phyloP scores from a whole-genome alignment of 2,329 filamentous ascomycete species.

The Xylaria digitata region DNA sequence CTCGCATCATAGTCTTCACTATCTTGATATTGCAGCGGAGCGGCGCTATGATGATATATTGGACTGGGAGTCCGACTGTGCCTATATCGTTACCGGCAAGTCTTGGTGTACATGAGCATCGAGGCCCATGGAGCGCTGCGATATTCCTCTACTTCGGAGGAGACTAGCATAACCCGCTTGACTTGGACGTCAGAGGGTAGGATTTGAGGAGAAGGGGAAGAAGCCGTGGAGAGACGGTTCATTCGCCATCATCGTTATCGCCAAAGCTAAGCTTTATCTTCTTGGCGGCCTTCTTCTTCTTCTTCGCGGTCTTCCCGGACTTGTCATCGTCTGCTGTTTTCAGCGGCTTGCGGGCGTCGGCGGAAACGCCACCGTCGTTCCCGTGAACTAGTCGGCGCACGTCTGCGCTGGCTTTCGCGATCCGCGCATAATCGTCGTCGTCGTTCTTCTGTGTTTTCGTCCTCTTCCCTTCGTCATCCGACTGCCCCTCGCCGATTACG shows the following conservation, averaged over 20 bases:
- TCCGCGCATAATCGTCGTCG: slow-evolving; percentile 24
- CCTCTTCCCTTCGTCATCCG: slow-evolving; percentile 38
- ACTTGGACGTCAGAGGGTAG: too few species aligned
- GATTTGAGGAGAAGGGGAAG: not conserved
- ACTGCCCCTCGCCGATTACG: slow-evolving; percentile 56
- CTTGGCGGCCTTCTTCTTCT: slow-evolving; percentile 70
- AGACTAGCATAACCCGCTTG: not conserved
- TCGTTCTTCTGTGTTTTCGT: slow-evolving; percentile 30
- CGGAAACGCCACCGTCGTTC: not conserved
- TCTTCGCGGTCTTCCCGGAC: slow-evolving; percentile 43
- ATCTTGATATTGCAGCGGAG: not conserved
- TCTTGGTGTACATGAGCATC: not conserved
- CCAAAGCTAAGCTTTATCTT: slow-evolving; percentile 77
- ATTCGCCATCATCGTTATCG: slow-evolving; percentile 65
- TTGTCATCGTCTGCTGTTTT: slow-evolving; percentile 9
- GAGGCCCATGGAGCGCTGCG: not conserved
- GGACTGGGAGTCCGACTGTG: too few species aligned
- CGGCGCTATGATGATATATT: not conserved
- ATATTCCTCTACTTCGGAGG: not conserved
- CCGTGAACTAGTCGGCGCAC: slow-evolving; percentile 26
- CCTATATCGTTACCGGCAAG: not conserved
- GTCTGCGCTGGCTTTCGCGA: slow-evolving; percentile 42
- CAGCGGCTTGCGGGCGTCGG: not conserved
- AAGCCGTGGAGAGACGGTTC: slow-evolving; percentile 19
- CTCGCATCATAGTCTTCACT: not conserved